These are phyloP conservation scores for Porphyridium purpureum DNA, from an alignment of 23 red algal species.

Conservation along the genomic window DNA sequence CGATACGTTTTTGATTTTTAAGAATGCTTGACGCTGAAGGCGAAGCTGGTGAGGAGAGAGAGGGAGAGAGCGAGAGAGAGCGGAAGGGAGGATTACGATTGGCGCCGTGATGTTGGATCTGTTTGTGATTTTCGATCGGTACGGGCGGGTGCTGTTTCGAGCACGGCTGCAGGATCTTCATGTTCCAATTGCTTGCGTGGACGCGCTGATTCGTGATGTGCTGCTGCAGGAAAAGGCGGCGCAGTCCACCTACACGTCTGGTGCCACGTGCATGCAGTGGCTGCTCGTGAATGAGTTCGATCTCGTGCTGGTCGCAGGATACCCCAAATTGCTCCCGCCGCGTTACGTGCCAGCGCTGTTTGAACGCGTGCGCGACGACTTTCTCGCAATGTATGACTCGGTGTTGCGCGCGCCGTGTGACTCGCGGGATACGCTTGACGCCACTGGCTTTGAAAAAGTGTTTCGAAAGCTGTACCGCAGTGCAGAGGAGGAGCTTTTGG, in stretches of 20 bases:
- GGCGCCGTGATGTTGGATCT: neutral
- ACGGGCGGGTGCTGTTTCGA: neutral
- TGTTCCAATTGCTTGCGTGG: constrained; percentile 27
- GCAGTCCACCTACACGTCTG: constrained; percentile 12
- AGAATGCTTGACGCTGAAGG: no score
- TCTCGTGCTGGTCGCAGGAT: constrained; percentile 52
- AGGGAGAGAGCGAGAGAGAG: no score
- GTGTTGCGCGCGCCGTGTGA: neutral
- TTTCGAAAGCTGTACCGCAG: constrained; percentile 1
- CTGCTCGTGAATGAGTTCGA: constrained; percentile 23
- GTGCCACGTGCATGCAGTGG: constrained; percentile 36
- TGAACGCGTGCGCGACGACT: constrained; percentile 26
- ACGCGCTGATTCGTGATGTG: constrained; percentile 58
- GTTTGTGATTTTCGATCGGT: neutral
- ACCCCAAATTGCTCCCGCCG: constrained; percentile 25
- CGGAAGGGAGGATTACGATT: no score
- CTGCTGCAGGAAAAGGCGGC: constrained; percentile 68
- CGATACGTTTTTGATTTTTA: no score
- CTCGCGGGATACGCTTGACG: constrained; percentile 5
- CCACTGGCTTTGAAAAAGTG: constrained; percentile 8
- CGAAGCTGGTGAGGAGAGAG: no score
- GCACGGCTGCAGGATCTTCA: neutral
- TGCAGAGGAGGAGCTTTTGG: constrained; percentile 2
- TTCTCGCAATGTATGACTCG: constrained; percentile 7
- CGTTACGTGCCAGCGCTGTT: constrained; percentile 42